Percentiles rank a stretch among this genome's conserved stretches.
Conservation (phyloP, 495 filamentous ascomycete genomes). For the Lasiosphaeriaceae sp. region DNA sequence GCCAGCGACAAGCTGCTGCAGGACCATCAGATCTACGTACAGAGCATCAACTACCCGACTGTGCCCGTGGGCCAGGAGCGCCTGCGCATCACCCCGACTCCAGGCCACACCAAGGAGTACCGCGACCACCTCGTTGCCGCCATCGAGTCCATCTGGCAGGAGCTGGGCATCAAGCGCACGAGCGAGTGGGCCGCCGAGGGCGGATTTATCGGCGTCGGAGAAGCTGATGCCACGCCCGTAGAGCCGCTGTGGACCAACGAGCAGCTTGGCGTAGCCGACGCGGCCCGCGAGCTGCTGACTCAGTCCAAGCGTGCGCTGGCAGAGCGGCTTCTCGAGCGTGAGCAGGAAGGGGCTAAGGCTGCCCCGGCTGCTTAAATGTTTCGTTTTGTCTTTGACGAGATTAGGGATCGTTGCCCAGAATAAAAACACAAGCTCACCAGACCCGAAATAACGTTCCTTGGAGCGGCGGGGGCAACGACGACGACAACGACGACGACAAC, state of each 20-base stretch:
- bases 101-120: slow-evolving; percentile 78
- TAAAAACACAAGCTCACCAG: too few species aligned
- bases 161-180: slow-evolving; percentile 85
- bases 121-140: slow-evolving; percentile 83
- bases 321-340: slow-evolving; percentile 23
- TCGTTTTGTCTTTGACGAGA: too few species aligned
- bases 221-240: slow-evolving; percentile 50
- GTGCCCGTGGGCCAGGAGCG: slow-evolving; percentile 95
- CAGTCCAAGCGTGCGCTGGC: slow-evolving; percentile 11
- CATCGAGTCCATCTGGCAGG: slow-evolving; percentile 78
- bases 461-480: too few species aligned
- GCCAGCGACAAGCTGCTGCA: slow-evolving; percentile 85
- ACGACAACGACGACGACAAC: too few species aligned
- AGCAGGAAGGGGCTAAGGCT: slow-evolving; percentile 12
- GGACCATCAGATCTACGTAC: slow-evolving; percentile 90
- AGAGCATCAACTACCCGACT: slow-evolving; percentile 98
- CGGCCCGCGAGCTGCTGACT: slow-evolving; percentile 23
- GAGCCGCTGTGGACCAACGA: slow-evolving; percentile 78
- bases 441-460: too few species aligned
- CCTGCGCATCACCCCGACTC: slow-evolving; percentile 91
- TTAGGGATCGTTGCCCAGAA: too few species aligned
- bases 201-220: slow-evolving; percentile 90
- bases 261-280: slow-evolving; percentile 68
- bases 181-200: slow-evolving; percentile 87
- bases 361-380: slow-evolving; percentile 14